Base-by-base conservation (phyloP, 106 monocot species). In the Cymbidium sinense region DNA sequence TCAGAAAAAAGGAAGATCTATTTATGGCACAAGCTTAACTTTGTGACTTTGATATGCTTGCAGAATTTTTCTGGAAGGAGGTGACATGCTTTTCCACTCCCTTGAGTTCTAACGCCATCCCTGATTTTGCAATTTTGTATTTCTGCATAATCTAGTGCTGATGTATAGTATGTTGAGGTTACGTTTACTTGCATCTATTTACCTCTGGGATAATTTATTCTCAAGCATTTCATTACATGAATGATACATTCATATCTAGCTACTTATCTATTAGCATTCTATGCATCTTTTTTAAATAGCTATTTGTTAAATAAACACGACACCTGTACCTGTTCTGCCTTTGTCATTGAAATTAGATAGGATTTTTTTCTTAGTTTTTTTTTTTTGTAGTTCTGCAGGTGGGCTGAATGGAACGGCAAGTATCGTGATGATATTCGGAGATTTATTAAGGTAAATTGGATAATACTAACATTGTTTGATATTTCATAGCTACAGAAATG, bases 381-480 rank as follows among this genome's bases (percentile, higher is more conserved):
- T 34, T 37, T 2, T 33, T 72, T 23, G n/a, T 73, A 37, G 20
- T 84, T 13, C 82, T 88, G 54, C 84, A 99, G 99, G 87, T 99
- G 99, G 99, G 99, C 99, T 73, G 99, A 99, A 87, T 99, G 99
- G 99, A 99, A 99, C 73, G 99, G 99, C 41, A 83, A 89, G 77
- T 99, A 99, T 64, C 92, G 99, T 77, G 94, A 95, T 86, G 99
- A 95, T 82, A 83, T 99, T 79, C 81, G 98, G 77, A 90, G 84
- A 83, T 95, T 94, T 73, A 81, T 99, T 36, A 99, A 93, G 99
- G 99, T 99, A 75, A 77, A 77, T 25, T 43, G 17, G 25, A 54
- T n/a, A 19, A 75, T 79, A 34, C 23, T 71, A 55, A 18, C 70
- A 58, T 44, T 79, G 37, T 37, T 79, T 52, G 47, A 75, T 47